Evolutionary conservation across 2,329 filamentous ascomycete species (phyloP).

Genomic region (Scopulariopsis brevicaulis): DNA sequence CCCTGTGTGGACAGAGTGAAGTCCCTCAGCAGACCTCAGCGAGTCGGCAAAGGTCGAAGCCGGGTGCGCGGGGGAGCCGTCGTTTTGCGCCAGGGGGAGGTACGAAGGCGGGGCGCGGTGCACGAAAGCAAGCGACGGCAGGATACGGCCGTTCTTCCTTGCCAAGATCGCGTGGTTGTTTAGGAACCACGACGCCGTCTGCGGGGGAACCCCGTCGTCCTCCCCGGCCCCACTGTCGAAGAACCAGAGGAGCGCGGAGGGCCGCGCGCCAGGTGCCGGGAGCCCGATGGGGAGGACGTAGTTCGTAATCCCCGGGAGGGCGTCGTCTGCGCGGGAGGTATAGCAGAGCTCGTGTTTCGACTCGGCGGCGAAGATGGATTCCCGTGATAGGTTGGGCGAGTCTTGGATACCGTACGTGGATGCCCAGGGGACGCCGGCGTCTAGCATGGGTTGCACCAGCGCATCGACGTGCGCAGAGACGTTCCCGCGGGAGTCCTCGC

Average conservation of each 20-base stretch:
- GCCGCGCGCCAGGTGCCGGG: slow-evolving; percentile 5
- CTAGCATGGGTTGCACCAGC: slow-evolving; percentile 45
- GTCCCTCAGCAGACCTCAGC: slow-evolving; percentile 29
- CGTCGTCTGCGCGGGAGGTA: slow-evolving; percentile 4
- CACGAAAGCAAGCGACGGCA: slow-evolving; percentile 36
- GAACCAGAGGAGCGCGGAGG: slow-evolving; percentile 53
- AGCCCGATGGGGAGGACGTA: slow-evolving; percentile 30
- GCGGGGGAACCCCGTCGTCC: slow-evolving; percentile 30
- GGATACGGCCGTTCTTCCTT: slow-evolving; percentile 12
- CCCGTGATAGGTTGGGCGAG: slow-evolving; percentile 42
- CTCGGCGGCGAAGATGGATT: slow-evolving; percentile 18
- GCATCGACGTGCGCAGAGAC: slow-evolving; percentile 44
- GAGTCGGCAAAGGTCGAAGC: slow-evolving; percentile 41
- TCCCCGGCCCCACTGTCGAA: slow-evolving; percentile 55
- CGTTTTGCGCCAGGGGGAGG: slow-evolving; percentile 12
- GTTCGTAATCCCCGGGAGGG: slow-evolving; percentile 27
- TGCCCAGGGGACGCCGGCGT: slow-evolving; percentile 47
- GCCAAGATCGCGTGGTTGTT: slow-evolving; percentile 17
- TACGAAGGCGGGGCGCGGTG: slow-evolving; percentile 30
- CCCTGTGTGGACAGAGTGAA: slow-evolving; percentile 39
- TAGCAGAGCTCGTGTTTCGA: slow-evolving; percentile 16
- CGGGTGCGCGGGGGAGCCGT: slow-evolving; percentile 11
- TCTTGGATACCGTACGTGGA: slow-evolving; percentile 66
- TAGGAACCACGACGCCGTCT: slow-evolving; percentile 33
- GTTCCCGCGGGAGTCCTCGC: slow-evolving; percentile 50